phyloP scores from a whole-genome alignment of 1,139 yeast genomes.

The Magnusiomyces ingens region DNA sequence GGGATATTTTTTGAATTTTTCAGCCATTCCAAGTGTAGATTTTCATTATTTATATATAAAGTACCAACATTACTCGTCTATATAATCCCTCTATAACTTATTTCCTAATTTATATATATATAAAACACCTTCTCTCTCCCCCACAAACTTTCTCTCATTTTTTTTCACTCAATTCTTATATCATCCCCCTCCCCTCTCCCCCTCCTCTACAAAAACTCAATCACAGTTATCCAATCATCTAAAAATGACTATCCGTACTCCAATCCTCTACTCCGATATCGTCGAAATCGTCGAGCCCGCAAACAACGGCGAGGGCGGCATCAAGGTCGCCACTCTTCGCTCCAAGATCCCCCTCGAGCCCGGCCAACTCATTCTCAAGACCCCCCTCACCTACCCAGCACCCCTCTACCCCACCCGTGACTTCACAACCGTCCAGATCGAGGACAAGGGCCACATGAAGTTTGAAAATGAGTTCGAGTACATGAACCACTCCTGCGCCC shows the following conservation, averaged over 20 bases:
- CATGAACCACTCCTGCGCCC: constrained; percentile 17
- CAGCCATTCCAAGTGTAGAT: too few species aligned
- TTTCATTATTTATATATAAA: too few species aligned
- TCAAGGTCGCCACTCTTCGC: constrained; percentile 1
- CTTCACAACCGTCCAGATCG: constrained; percentile 2
- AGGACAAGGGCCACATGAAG: constrained; percentile 1
- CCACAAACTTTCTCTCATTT: too few species aligned
- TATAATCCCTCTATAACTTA: too few species aligned
- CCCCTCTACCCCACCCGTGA: not conserved
- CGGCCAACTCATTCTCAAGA: not conserved
- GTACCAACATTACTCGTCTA: too few species aligned
- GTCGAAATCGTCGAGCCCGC: not conserved
- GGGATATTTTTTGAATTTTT: too few species aligned
- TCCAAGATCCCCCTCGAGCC: not conserved
- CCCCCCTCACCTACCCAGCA: not conserved
- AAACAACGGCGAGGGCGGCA: not conserved
- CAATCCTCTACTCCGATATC: not conserved
- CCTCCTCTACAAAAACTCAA: too few species aligned
- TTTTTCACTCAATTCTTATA: too few species aligned
- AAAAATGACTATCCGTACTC: constrained; percentile 1
- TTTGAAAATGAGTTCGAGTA: constrained; percentile 16
- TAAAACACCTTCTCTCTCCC: too few species aligned
- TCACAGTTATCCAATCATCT: too few species aligned
- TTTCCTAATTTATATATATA: too few species aligned
- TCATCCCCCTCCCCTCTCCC: too few species aligned